phyloP scores from a whole-genome alignment of 106 monocot genomes.

The Ottelia alismoides region DNA sequence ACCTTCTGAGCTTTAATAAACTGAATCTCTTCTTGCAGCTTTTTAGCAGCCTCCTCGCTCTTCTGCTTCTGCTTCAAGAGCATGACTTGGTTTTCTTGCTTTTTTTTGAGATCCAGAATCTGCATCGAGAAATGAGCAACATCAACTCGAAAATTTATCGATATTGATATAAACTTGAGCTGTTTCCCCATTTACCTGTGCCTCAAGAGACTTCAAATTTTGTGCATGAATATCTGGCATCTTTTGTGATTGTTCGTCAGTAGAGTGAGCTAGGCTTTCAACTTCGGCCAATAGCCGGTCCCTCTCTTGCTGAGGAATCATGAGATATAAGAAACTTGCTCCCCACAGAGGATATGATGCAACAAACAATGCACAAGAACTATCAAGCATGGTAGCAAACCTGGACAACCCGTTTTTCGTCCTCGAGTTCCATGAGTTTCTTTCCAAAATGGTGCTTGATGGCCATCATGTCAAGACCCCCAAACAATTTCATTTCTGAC shows the following conservation, averaged over 20 bases:
- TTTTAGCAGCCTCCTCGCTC: constrained; percentile 95
- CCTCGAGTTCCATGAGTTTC: constrained; percentile 95
- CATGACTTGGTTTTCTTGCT: constrained; percentile 96
- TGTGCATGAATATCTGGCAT: constrained; percentile 57
- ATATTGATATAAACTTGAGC: neutral
- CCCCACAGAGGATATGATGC: neutral
- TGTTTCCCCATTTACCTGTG: constrained; percentile 42
- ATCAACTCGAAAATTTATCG: neutral
- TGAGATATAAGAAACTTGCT: neutral
- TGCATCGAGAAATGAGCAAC: constrained; percentile 4
- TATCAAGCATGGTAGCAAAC: constrained; percentile 10
- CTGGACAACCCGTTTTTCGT: constrained; percentile 81
- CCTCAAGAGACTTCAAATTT: constrained; percentile 86
- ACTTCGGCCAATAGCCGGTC: constrained; percentile 78
- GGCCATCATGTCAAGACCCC: constrained; percentile 54
- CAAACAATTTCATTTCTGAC: constrained; percentile 94
- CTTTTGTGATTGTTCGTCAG: constrained; percentile 60
- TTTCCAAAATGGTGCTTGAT: constrained; percentile 95
- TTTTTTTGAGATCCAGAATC: constrained; percentile 96
- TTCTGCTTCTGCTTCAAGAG: constrained; percentile 95
- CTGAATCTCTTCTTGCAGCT: constrained; percentile 95
- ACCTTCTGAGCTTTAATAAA: constrained; percentile 96
- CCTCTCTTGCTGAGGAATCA: constrained; percentile 73
- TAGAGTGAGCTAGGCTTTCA: constrained; percentile 49
- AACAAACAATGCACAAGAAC: neutral